A percentile compares a stretch with the other conserved stretches of the same genome.
phyloP scores from a whole-genome alignment of 352 stramenopile species.

The Phytophthora syringae region DNA sequence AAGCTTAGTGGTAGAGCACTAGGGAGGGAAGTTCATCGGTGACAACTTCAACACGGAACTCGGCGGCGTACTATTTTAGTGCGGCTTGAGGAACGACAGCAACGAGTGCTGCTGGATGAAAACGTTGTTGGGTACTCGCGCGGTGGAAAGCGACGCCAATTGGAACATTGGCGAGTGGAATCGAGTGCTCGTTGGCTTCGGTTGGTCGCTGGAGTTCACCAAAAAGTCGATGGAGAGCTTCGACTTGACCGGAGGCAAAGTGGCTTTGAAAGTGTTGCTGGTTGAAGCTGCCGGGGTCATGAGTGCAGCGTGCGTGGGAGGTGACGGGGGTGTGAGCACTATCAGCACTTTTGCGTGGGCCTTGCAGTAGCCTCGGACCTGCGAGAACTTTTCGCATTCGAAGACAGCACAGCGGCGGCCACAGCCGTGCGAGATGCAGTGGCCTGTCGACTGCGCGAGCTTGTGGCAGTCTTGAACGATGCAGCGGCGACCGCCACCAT shows the following conservation, averaged over 20 bases:
- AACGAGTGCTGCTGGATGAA: constrained; percentile 27
- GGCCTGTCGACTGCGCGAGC: constrained; percentile 74
- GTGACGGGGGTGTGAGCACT: constrained; percentile 32
- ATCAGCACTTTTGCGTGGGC: constrained; percentile 73
- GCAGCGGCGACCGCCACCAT: constrained; percentile 74
- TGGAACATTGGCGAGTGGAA: constrained; percentile 2
- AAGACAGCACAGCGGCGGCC: constrained; percentile 68
- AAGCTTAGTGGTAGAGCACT: constrained; percentile 33
- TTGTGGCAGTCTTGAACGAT: constrained; percentile 72
- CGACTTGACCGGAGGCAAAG: constrained; percentile 36
- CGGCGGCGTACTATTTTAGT: background rate
- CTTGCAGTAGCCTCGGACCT: constrained; percentile 84
- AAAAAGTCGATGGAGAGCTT: constrained; percentile 68
- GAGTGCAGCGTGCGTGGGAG: constrained; percentile 27
- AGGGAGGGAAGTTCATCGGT: constrained; percentile 20
- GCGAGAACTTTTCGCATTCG: constrained; percentile 84
- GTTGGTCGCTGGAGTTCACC: constrained; percentile 35
- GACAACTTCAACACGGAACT: constrained; percentile 15
- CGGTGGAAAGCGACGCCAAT: background rate
- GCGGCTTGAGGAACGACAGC: constrained; percentile 35
- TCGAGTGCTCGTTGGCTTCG: background rate
- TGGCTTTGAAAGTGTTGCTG: constrained; percentile 4
- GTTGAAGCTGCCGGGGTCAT: constrained; percentile 19
- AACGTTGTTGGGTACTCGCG: background rate
- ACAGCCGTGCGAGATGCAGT: constrained; percentile 81